A percentile compares a stretch with the other conserved stretches of the same genome.
These are phyloP conservation scores for Eleusine coracana DNA, from an alignment of 176 grass and related monocot genomes.

Conservation along the genomic window DNA sequence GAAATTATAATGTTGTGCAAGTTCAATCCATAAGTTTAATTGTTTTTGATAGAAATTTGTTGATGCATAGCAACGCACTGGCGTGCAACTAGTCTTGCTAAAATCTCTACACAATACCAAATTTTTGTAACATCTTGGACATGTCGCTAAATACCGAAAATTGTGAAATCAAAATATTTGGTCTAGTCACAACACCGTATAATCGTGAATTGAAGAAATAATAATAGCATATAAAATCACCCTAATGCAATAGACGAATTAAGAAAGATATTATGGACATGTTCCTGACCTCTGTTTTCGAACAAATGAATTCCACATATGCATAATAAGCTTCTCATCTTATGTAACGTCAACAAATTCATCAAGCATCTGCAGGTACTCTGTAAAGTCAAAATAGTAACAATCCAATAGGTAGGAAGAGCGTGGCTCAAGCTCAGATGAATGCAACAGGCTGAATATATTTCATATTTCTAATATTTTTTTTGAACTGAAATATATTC, in stretches of 20 bases:
- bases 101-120: not conserved
- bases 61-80: too few relatives aligned
- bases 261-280: constrained; percentile 8
- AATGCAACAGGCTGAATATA: constrained; percentile 18
- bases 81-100: not conserved
- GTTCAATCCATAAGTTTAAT: too few relatives aligned
- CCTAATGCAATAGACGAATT: not conserved
- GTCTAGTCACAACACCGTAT: not conserved
- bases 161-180: not conserved
- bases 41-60: too few relatives aligned
- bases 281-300: constrained; percentile 80
- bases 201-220: constrained; percentile 8
- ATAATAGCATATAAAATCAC: not conserved
- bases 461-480: constrained; percentile 1
- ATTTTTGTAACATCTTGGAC: not conserved
- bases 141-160: not conserved
- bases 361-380: constrained; percentile 87
- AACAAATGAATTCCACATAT: constrained; percentile 99
- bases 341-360: constrained; percentile 98
- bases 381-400: constrained; percentile 18
- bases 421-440: not conserved
- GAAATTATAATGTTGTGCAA: too few relatives aligned
- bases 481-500: too few relatives aligned
- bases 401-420: constrained; percentile 29
- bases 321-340: constrained; percentile 98